Conservation (phyloP, 768 basidiomycete genomes). For the Termitomyces sp. region DNA sequence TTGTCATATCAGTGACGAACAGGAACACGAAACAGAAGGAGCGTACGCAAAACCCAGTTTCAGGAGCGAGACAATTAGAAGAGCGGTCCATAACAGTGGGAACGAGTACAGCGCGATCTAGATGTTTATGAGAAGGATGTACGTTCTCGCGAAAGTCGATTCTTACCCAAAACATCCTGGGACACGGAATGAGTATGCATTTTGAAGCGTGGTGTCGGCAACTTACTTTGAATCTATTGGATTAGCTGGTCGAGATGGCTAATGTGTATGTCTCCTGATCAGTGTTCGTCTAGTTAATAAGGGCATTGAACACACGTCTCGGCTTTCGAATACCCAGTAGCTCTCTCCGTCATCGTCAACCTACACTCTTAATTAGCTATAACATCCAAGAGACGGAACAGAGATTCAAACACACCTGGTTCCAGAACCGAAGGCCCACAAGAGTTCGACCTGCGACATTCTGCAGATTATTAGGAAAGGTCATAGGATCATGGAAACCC, state of each 20-base stretch:
- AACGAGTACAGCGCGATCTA: conserved; percentile 88
- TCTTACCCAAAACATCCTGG: conserved; percentile 90
- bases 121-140: conserved; percentile 3
- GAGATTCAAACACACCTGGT: conserved; percentile 54
- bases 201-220: background rate
- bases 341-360: conserved; percentile 95
- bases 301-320: conserved; percentile 64
- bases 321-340: conserved; percentile 97
- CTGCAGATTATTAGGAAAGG: conserved; percentile 29
- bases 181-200: background rate
- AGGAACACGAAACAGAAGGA: background rate
- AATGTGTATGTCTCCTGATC: background rate
- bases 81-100: conserved; percentile 82
- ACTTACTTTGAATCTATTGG: conserved; percentile 81
- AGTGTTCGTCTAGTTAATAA: background rate
- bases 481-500: background rate
- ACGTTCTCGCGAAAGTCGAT: background rate
- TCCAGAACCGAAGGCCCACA: conserved; percentile 97
- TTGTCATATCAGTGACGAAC: background rate
- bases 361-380: conserved; percentile 28
- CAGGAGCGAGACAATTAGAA: conserved; percentile 86
- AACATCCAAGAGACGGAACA: background rate
- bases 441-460: conserved; percentile 93
- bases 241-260: conserved; percentile 90
- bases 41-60: conserved; percentile 86